Evolutionary conservation across 2,329 filamentous ascomycete species (phyloP).

Genomic region (Ilyonectria mors-panacis): DNA sequence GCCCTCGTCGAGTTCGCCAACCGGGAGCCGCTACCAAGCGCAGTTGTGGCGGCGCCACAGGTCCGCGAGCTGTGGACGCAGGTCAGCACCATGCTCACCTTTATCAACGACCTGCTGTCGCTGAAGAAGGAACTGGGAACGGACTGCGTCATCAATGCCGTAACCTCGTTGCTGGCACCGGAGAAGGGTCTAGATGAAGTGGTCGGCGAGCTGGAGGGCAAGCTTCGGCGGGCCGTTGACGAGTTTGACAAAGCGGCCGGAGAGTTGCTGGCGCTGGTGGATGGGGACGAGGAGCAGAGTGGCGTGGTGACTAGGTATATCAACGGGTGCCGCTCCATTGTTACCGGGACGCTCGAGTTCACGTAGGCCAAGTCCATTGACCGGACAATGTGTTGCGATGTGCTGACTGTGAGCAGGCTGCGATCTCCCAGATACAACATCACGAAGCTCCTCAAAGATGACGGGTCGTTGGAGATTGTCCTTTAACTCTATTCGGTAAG

Average conservation of each 20-base stretch:
- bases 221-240: slow-evolving; percentile 40
- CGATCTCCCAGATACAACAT: slow-evolving; percentile 53
- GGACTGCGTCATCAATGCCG: slow-evolving; percentile 49
- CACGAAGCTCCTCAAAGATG: slow-evolving; percentile 46
- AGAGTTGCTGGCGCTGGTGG: slow-evolving; percentile 26
- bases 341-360: slow-evolving; percentile 53
- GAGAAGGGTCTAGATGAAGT: slow-evolving; percentile 42
- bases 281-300: slow-evolving; percentile 28
- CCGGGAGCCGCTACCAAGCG: slow-evolving; percentile 25
- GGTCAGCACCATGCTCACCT: slow-evolving; percentile 41
- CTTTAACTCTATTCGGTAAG: slow-evolving; percentile 39
- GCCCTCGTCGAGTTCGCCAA: slow-evolving; percentile 48
- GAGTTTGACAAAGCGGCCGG: slow-evolving; percentile 45
- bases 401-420: slow-evolving; percentile 45
- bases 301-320: slow-evolving; percentile 43
- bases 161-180: slow-evolving; percentile 45
- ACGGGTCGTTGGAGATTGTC: slow-evolving; percentile 53
- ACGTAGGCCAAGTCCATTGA: slow-evolving; percentile 45
- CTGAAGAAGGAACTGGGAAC: slow-evolving; percentile 52
- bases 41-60: slow-evolving; percentile 24
- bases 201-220: slow-evolving; percentile 41
- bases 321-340: slow-evolving; percentile 50
- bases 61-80: slow-evolving; percentile 42
- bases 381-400: background rate
- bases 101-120: slow-evolving; percentile 53